Conservation (phyloP, 1,139 yeast species). For the Taiozyma onychis region DNA sequence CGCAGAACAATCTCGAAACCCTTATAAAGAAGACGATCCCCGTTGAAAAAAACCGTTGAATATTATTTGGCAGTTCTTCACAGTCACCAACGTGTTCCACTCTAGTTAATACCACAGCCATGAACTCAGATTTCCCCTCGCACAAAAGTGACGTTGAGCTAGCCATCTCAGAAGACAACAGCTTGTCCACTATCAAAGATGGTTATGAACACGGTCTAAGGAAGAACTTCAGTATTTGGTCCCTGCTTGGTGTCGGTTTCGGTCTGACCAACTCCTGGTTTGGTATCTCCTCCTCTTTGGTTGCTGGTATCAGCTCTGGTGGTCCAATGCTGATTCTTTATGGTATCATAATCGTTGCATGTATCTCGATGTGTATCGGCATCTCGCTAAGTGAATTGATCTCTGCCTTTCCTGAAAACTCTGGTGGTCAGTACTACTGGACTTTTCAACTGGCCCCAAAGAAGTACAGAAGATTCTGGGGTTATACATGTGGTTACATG, state of each 20-base stretch:
- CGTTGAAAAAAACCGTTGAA: not conserved
- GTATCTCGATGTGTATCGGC: constrained; percentile 45
- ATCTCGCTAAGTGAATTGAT: constrained; percentile 48
- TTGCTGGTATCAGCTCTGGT: constrained; percentile 59
- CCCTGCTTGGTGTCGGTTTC: constrained; percentile 58
- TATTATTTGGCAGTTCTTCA: not conserved
- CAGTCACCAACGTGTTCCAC: not conserved
- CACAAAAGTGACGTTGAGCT: not conserved
- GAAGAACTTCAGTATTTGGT: constrained; percentile 34
- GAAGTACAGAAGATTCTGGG: constrained; percentile 43
- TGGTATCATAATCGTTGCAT: constrained; percentile 60
- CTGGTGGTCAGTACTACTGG: constrained; percentile 68
- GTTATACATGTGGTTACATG: constrained; percentile 51
- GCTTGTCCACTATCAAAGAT: constrained; percentile 7
- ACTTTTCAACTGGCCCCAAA: constrained; percentile 50
- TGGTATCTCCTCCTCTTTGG: constrained; percentile 59
- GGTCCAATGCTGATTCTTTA: constrained; percentile 65
- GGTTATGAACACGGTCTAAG: constrained; percentile 29
- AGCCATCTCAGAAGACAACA: not conserved
- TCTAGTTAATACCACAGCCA: not conserved
- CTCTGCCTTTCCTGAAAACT: constrained; percentile 51
- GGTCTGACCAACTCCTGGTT: constrained; percentile 70
- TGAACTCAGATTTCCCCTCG: not conserved
- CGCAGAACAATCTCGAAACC: not conserved
- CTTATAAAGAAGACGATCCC: not conserved